Conservation (phyloP, 2,329 filamentous ascomycete genomes). For the Alternaria brassicae region DNA sequence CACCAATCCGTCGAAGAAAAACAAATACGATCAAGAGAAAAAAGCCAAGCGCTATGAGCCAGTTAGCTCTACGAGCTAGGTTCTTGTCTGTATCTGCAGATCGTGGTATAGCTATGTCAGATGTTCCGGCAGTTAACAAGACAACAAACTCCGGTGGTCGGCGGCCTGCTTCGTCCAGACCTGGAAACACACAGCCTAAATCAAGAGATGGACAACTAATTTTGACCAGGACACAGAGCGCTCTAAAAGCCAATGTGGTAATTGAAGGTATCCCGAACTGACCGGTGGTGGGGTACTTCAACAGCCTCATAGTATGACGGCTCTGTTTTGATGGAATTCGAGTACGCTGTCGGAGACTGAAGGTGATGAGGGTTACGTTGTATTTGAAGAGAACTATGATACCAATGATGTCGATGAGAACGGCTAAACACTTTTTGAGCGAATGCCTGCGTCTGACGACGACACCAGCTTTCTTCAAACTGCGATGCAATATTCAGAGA, state of each 20-base stretch:
- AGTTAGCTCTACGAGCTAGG: slow-evolving; percentile 16
- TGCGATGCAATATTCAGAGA: not conserved
- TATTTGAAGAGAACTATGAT: not conserved
- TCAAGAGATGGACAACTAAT: not conserved
- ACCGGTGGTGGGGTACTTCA: not conserved
- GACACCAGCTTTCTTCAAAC: not conserved
- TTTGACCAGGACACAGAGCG: not conserved
- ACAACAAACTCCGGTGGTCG: not conserved
- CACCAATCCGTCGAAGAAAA: not conserved
- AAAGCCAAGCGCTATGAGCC: not conserved
- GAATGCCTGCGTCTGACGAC: not conserved
- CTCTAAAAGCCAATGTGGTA: not conserved
- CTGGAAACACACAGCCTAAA: not conserved
- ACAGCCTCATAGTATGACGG: not conserved
- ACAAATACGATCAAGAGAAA: not conserved
- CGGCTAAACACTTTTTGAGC: not conserved
- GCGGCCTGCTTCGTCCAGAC: not conserved
- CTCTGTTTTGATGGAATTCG: not conserved
- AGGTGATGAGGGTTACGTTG: not conserved
- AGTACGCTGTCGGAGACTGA: not conserved
- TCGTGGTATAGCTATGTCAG: not conserved
- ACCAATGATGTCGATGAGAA: not conserved
- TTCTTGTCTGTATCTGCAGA: slow-evolving; percentile 9
- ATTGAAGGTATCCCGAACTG: not conserved
- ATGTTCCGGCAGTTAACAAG: not conserved